A percentile compares a stretch with the other conserved stretches of the same genome.
Evolutionary conservation across 164 flowering plant species (phyloP).

Genomic region (Paratinospora sagittata): DNA sequence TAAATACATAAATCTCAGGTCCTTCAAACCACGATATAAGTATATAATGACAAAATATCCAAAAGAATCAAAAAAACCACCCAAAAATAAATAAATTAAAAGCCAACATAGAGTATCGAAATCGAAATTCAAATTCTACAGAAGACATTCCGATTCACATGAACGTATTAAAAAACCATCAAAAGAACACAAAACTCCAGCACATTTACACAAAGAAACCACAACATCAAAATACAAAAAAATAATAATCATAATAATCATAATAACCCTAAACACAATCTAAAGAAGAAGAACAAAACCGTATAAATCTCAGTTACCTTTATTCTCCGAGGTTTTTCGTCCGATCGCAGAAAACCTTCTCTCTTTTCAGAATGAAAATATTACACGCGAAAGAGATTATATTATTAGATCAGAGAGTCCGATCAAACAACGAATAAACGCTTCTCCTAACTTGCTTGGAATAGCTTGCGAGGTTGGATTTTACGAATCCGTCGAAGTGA

Average conservation of each 20-base stretch:
- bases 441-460: too few relatives aligned
- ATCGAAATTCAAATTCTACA: background rate
- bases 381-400: too few relatives aligned
- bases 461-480: too few relatives aligned
- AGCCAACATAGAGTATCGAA: background rate
- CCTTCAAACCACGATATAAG: background rate
- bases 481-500: too few relatives aligned
- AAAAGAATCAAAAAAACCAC: background rate
- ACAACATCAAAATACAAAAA: background rate
- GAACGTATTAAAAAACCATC: background rate
- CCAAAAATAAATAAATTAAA: too few relatives aligned
- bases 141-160: background rate
- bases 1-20: background rate
- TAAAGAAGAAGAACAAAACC: background rate
- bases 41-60: background rate
- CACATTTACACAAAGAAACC: background rate
- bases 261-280: background rate
- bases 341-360: too few relatives aligned
- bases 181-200: background rate
- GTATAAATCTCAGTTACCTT: conserved; percentile 5
- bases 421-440: too few relatives aligned
- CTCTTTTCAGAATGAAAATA: too few relatives aligned
- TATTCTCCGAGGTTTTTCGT: too few relatives aligned
- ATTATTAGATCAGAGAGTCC: too few relatives aligned
- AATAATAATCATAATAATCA: too few relatives aligned